Percentiles rank a stretch among this genome's conserved stretches.
Evolutionary conservation across 116 monocot species (phyloP).

Genomic region (Iris pallida): DNA sequence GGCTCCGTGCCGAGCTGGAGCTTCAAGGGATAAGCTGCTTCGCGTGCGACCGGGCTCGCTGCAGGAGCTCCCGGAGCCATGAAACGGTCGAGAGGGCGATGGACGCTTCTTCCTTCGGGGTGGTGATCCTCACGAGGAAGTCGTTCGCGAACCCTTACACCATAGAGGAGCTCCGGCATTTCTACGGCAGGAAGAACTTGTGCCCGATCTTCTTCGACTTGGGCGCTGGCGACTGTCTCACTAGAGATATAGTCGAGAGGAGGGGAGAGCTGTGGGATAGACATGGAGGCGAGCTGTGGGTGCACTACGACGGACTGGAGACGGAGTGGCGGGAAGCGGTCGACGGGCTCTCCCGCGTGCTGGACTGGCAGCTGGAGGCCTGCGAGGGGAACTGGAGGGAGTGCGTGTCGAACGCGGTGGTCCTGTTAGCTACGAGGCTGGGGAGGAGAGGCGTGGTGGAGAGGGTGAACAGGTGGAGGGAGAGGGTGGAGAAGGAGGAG

Average conservation of each 20-base stretch:
- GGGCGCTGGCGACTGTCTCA: slow-evolving; percentile 59
- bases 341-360: slow-evolving; percentile 61
- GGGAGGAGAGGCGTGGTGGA: slow-evolving; percentile 80
- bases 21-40: slow-evolving; percentile 85
- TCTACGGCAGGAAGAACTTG: slow-evolving; percentile 63
- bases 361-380: slow-evolving; percentile 69
- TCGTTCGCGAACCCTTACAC: slow-evolving; percentile 78
- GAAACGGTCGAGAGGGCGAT: slow-evolving; percentile 54
- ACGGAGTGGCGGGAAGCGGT: slow-evolving; percentile 84
- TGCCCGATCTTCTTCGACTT: slow-evolving; percentile 82
- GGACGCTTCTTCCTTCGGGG: slow-evolving; percentile 57
- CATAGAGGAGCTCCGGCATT: slow-evolving; percentile 73
- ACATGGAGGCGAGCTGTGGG: slow-evolving; percentile 87
- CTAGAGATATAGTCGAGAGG: slow-evolving; percentile 79
- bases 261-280: slow-evolving; percentile 89
- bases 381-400: slow-evolving; percentile 88
- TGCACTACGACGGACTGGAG: slow-evolving; percentile 74
- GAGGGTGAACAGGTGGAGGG: slow-evolving; percentile 74
- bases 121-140: slow-evolving; percentile 80
- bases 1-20: slow-evolving; percentile 94
- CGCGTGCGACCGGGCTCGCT: slow-evolving; percentile 65
- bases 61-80: slow-evolving; percentile 40
- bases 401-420: slow-evolving; percentile 58
- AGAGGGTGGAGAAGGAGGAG: slow-evolving; percentile 73
- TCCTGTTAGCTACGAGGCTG: slow-evolving; percentile 58